Evolutionary conservation across 108 stramenopile genomes (phyloP), one percentile per base, ranked within the genome.

Genomic region (Schizochytrium sp.): DNA sequence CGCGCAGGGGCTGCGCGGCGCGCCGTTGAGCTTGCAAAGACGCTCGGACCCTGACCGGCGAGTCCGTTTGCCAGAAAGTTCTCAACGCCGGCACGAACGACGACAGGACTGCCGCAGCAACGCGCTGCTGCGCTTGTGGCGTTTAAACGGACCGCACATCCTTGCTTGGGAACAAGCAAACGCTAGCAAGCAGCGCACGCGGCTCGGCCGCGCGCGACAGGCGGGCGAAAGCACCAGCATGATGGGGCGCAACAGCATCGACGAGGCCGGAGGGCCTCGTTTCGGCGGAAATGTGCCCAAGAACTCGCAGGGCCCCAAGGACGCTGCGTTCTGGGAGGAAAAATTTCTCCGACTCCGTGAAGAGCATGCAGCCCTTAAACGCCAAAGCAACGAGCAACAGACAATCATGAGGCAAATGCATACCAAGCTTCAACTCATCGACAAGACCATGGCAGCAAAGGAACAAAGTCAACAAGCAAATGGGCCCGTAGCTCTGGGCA

Each of bases 321-420:
- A 69, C 18, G 63, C 14, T 12, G 76, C 45, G 51, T 21, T 23
- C 87, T 91, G 91, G 91, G 91, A 91, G 91, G 91, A 91, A 44
- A 88, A 88, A 43, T 91, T 91, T 72, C 58, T 90, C 6, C 58
- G 47, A 5, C 89, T 91, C 8, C 90, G 89, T 14, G 91, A 91
- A 19, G 87, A 91, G 34, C 91, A 90, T 90, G 89, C 59, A 23
- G 48, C 89, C 51, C 91, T 91, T 44, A 91, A 91, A 34, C 91
- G 89, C 44, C 91, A 90, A 58, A 76, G 90, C 58, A 91, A 91
- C 29, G 91, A 91, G 53, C 91, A 91, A 29, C 90, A 91, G 57
- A 89, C 87, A 23, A 83, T 83, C 0, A 91, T 91, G 87, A 25
- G 34, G 59, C 43, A 43, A 25, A 72, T 72, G 72, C 34, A 44